These are phyloP conservation scores for Pyrus pyrifolia DNA, from an alignment of 306 rosid genomes.

Conservation along the genomic window DNA sequence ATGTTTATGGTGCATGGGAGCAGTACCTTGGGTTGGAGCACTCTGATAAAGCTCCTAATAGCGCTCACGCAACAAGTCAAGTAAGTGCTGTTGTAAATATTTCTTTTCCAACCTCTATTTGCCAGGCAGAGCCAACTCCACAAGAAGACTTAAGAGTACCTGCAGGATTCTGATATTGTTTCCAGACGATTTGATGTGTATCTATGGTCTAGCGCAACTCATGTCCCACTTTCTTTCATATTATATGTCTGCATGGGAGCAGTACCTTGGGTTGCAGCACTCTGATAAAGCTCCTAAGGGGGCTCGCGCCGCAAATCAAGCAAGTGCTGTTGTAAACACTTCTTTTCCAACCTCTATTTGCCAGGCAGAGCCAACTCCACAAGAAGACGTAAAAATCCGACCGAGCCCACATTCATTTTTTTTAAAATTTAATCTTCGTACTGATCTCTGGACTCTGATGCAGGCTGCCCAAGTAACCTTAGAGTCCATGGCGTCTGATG, in stretches of 20 bases:
- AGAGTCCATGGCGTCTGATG: neutral
- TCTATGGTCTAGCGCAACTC: neutral
- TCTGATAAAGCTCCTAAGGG: constrained; percentile 67
- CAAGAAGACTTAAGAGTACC: constrained; percentile 35
- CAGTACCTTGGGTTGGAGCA: constrained; percentile 98
- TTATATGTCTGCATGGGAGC: constrained; percentile 61
- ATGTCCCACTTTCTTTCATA: no score
- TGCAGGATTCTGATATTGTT: constrained; percentile 64
- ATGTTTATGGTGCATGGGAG: constrained; percentile 94
- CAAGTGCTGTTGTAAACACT: neutral
- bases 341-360: no score
- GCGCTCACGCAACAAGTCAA: constrained; percentile 66
- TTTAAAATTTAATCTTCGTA: no score
- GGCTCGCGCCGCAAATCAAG: constrained; percentile 66
- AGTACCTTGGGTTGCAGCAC: constrained; percentile 90
- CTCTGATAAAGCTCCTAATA: constrained; percentile 63
- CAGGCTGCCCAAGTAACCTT: neutral
- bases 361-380: no score
- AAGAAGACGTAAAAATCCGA: no score
- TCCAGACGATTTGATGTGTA: constrained; percentile 79
- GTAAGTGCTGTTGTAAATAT: constrained; percentile 18
- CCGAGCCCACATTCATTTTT: no score
- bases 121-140: no score
- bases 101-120: no score
- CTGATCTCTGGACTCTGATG: neutral